Evolutionary conservation across 129 eudicot species (phyloP), one percentile per base, ranked within the genome.

Genomic region (Saussurea involucrata): DNA sequence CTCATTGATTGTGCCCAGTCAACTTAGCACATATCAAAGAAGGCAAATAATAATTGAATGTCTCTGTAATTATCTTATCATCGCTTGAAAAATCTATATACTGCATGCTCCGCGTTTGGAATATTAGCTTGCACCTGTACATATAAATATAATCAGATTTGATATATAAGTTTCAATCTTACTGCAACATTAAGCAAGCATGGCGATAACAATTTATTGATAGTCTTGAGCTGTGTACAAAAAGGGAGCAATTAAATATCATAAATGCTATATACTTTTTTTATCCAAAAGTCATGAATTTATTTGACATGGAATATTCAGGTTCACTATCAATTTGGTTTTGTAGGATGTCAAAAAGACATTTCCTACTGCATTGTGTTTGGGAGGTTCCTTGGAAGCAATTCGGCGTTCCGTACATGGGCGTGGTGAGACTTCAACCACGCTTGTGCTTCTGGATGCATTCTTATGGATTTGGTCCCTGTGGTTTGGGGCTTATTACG

Each of bases 381-480:
- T 95, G 85, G 99, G 97, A 32, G 99, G 99, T 82, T 86, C 96
- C 28, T 68, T 85, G 83, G 93, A 88, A 80, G 96, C 96, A 69
- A 72, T 95, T 74, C 86, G 91, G 82, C 96, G 86, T 61, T 81
- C 88, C 63, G 10, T 92, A 78, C 83, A 73, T 82, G 99, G 97
- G 20, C 97, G 92, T 70, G 99, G 99, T 95, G 81, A 95, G 94
- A 71, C 57, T 76, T 82, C 4, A 46, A n/a, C 37, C 42, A 21
- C 49, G 55, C 24, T 61, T 75, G 53, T 13, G 12, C 17, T 74
- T 34, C 69, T 37, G 63, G 31, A 40, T 69, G 22, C 33, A 55
- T 37, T 21, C 15, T 44, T 44, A 44, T 44, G 55, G 55, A 15
- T 44, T 40, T 44, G 18, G 18, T 44, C 3, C 55, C 2, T 44